Percentiles rank a stretch among this genome's conserved stretches.
These are phyloP conservation scores for Melanopsichium pennsylvanicum DNA, from an alignment of 1,284 basidiomycete genomes.

Conservation along the genomic window DNA sequence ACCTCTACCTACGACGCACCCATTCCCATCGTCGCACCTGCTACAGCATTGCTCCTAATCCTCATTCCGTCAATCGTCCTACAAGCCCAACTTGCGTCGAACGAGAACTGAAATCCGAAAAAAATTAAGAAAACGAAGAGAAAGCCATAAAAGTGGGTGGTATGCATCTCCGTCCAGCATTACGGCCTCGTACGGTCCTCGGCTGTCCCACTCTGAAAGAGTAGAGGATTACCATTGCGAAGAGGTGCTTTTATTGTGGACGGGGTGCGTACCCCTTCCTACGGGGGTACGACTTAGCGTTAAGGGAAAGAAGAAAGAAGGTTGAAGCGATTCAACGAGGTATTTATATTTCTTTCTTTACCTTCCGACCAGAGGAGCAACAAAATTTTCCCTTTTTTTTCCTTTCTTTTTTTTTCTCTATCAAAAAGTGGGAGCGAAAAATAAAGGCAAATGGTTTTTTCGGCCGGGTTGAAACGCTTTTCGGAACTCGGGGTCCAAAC, in stretches of 20 bases:
- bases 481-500: slow-evolving; percentile 2
- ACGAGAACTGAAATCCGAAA: slow-evolving; percentile 6
- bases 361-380: not conserved
- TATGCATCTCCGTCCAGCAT: slow-evolving; percentile 50
- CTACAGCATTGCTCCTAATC: not conserved
- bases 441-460: no score
- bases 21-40: slow-evolving; percentile 52
- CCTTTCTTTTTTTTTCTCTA: no score
- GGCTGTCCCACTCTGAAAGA: slow-evolving; percentile 18
- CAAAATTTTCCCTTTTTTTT: not conserved
- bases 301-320: slow-evolving; percentile 37
- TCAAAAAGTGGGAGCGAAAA: no score
- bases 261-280: slow-evolving; percentile 46
- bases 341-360: no score
- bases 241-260: slow-evolving; percentile 56
- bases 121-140: not conserved
- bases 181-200: slow-evolving; percentile 56
- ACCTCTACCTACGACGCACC: slow-evolving; percentile 43
- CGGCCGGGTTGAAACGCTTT: no score
- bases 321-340: not conserved
- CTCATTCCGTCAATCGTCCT: slow-evolving; percentile 1
- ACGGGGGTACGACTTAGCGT: slow-evolving; percentile 42
- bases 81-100: slow-evolving; percentile 3
- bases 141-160: slow-evolving; percentile 4
- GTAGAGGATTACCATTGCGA: slow-evolving; percentile 31